Base-by-base conservation (phyloP, 176 grass and related monocot genomes). In the Cenchrus americanus region DNA sequence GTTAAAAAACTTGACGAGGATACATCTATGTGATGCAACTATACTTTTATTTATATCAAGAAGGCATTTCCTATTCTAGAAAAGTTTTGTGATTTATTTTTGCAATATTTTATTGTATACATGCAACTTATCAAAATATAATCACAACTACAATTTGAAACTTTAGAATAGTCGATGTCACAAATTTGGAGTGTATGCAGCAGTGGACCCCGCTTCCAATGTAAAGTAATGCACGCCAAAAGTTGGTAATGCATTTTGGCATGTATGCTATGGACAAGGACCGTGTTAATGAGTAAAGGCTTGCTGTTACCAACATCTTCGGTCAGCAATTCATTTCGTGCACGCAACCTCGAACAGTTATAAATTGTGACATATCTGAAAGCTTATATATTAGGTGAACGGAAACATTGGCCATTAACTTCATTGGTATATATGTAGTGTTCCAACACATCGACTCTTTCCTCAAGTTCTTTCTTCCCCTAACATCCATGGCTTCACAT, bases 261-360 rank as follows among this genome's bases (percentile, higher is more conserved):
- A 12, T 37, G 40, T 69, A 69, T 69, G 37, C 66, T 43, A 44
- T n/a, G 44, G 43, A 69, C 66, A 69, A 69, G 66, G 37, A 59
- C 4, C 11, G 0, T 40, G 43, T 69, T 69, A 69, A 68, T n/a
- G 40, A 69, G 9, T 69, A 69, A 43, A 43, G 66, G 37, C 4
- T 42, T 69, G 5, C 4, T 0, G 10, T 44, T 69, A 69, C n/a
- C 4, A 44, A 2, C 43, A 69, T 42, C 9, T 44, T 66, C 21
- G 0, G 9, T 21, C 4, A 5, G 17, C 18, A 44, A 69, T 2
- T n/a, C 5, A n/a, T 69, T 69, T 69, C 10, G 6, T n/a, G 5
- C 66, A 44, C 40, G 21, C 66, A 69, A 69, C 40, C 66, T 44
- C 10, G 10, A 69, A 2, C 4, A 3, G 4, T 69, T 44, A 41